These are phyloP conservation scores for Phytophthora chlamydospora DNA, from an alignment of 352 stramenopile genomes.

Conservation along the genomic window DNA sequence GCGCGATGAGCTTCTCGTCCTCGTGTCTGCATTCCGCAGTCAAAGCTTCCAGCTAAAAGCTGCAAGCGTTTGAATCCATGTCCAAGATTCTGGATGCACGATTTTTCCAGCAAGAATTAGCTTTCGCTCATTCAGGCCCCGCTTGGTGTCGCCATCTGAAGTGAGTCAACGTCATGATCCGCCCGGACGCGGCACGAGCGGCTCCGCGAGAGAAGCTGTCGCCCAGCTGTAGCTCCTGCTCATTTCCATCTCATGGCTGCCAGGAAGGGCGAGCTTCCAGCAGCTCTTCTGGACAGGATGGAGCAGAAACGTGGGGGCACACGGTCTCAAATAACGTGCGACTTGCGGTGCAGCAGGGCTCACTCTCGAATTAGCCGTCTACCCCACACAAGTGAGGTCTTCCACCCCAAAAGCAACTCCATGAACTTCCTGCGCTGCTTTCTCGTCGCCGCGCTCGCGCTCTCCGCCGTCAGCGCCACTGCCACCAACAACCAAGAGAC, in stretches of 20 bases:
- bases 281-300: slow-evolving; percentile 18
- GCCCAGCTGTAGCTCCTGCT: neutral
- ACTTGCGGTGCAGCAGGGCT: slow-evolving; percentile 5
- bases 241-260: neutral
- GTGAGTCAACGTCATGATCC: neutral
- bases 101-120: no score
- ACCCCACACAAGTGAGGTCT: slow-evolving; percentile 5
- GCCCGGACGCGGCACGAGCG: neutral
- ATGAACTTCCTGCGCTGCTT: slow-evolving; percentile 28
- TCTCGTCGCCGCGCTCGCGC: neutral
- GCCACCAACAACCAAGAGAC: slow-evolving; percentile 19
- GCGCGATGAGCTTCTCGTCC: no score
- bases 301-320: no score
- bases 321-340: neutral
- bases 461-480: neutral
- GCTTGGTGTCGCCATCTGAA: slow-evolving; percentile 6
- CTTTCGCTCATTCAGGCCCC: no score
- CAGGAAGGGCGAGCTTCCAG: neutral
- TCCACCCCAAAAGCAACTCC: neutral
- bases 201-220: slow-evolving; percentile 10
- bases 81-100: no score
- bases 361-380: slow-evolving; percentile 19
- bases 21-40: no score
- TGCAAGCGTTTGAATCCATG: no score
- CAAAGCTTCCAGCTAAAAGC: no score